Percentiles rank a stretch among this genome's conserved stretches.
Conservation (phyloP, 2,329 filamentous ascomycete species). For the Beauveria caledonica region DNA sequence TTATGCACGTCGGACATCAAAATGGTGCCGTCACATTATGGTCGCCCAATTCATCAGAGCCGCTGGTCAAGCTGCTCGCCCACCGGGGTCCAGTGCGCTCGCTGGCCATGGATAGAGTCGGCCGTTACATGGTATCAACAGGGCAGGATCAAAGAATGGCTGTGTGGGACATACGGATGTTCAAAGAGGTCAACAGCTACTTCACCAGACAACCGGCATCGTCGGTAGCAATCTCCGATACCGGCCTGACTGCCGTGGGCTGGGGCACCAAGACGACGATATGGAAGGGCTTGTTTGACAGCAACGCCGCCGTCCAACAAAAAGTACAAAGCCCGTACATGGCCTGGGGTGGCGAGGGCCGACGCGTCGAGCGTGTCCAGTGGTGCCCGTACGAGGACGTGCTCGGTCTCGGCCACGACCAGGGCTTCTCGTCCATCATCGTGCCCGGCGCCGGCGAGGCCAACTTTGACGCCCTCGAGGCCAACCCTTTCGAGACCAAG, state of each 20-base stretch:
- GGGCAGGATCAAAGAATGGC: slow-evolving; percentile 87
- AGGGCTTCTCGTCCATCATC: slow-evolving; percentile 83
- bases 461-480: slow-evolving; percentile 89
- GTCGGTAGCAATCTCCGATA: slow-evolving; percentile 81
- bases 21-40: slow-evolving; percentile 92
- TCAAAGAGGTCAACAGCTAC: slow-evolving; percentile 87
- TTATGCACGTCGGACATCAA: slow-evolving; percentile 87
- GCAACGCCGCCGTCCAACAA: slow-evolving; percentile 59
- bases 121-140: slow-evolving; percentile 89
- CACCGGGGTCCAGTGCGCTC: slow-evolving; percentile 84
- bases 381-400: slow-evolving; percentile 97
- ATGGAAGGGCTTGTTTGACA: slow-evolving; percentile 85
- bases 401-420: slow-evolving; percentile 73
- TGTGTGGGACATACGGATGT: slow-evolving; percentile 94
- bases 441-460: slow-evolving; percentile 93
- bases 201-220: slow-evolving; percentile 75
- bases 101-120: slow-evolving; percentile 78
- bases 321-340: slow-evolving; percentile 88
- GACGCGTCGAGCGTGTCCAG: slow-evolving; percentile 67
- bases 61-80: slow-evolving; percentile 83
- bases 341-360: slow-evolving; percentile 82
- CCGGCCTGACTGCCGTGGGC: slow-evolving; percentile 77
- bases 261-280: slow-evolving; percentile 85
- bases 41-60: slow-evolving; percentile 84
- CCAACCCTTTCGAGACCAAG: slow-evolving; percentile 88